Evolutionary conservation across 768 basidiomycete genomes (phyloP), one percentile per base, ranked within the genome.

Genomic region (Xerocomus potaroensis): DNA sequence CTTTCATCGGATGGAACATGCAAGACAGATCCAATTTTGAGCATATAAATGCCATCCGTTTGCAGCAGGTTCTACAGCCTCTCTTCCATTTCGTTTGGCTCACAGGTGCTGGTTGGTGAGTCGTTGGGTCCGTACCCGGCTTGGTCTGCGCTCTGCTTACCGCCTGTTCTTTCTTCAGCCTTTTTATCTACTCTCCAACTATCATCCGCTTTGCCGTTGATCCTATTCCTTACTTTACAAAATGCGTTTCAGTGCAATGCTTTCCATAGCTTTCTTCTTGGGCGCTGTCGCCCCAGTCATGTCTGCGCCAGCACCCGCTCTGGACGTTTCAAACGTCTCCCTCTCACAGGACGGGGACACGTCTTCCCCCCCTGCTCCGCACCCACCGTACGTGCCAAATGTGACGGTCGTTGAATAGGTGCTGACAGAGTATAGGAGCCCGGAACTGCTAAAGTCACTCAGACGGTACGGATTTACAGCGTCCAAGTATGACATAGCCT

Each of bases 61-160:
- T n/a, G n/a, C n/a, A n/a, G n/a, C n/a, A n/a, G n/a, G n/a, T 21
- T 22, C 21, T 22, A 8, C 35, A 22, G 11, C 34, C 15, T 30
- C n/a, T 22, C 27, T 22, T 29, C 43, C 11, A 8, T 15, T 36
- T 35, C 33, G 10, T 35, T 15, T 26, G 18, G 26, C 27, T 36
- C 27, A 29, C 35, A 45, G 43, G 43, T 37, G 37, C 43, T 37
- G 27, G 35, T 16, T 45, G 21, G 43, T 35, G 19, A 27, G 24
- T 43, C n/a, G 5, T 21, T 15, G 27, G 8, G 1, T 15, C 15
- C 15, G 22, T n/a, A 29, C 21, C 15, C 3, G 3, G 8, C 1
- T 22, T 7, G 21, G 3, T 36, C 4, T 8, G 21, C 6, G 16
- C 19, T 21, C 7, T 21, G 8, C 35, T 45, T 19, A 29, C 14